phyloP scores from a whole-genome alignment of 2,329 filamentous ascomycete genomes.

The Claviceps humidiphila region DNA sequence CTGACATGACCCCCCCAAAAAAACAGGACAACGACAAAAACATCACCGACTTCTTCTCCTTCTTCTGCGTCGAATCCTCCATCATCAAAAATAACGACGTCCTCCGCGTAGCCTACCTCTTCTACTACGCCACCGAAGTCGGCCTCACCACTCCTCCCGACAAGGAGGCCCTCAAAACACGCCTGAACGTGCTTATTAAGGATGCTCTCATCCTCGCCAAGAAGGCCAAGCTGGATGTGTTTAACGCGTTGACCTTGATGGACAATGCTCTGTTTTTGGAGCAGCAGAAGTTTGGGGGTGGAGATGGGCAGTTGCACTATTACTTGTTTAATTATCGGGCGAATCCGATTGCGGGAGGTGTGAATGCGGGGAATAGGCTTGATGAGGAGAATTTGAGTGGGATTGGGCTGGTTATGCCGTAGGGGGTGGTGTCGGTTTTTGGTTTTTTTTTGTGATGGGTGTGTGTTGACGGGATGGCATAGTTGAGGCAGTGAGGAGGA shows the following conservation, averaged over 20 bases:
- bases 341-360: slow-evolving; percentile 70
- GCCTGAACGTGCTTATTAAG: slow-evolving; percentile 66
- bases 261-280: slow-evolving; percentile 91
- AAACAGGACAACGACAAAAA: slow-evolving; percentile 49
- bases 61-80: slow-evolving; percentile 88
- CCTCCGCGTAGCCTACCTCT: slow-evolving; percentile 85
- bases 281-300: slow-evolving; percentile 86
- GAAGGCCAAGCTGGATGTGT: slow-evolving; percentile 76
- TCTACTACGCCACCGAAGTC: slow-evolving; percentile 84
- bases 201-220: slow-evolving; percentile 85
- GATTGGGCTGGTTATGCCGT: slow-evolving; percentile 73
- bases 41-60: slow-evolving; percentile 94
- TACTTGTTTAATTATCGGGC: slow-evolving; percentile 97
- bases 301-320: slow-evolving; percentile 90
- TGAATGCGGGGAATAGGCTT: slow-evolving; percentile 64
- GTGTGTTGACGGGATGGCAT: neutral
- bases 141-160: slow-evolving; percentile 49
- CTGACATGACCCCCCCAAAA: neutral
- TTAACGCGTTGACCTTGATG: slow-evolving; percentile 87
- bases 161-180: slow-evolving; percentile 52
- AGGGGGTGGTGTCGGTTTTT: neutral
- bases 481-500: no score
- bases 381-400: slow-evolving; percentile 72
- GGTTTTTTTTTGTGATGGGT: neutral
- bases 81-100: slow-evolving; percentile 71